phyloP scores from a whole-genome alignment of 1,284 basidiomycete genomes.

The Caloboletus inedulis region DNA sequence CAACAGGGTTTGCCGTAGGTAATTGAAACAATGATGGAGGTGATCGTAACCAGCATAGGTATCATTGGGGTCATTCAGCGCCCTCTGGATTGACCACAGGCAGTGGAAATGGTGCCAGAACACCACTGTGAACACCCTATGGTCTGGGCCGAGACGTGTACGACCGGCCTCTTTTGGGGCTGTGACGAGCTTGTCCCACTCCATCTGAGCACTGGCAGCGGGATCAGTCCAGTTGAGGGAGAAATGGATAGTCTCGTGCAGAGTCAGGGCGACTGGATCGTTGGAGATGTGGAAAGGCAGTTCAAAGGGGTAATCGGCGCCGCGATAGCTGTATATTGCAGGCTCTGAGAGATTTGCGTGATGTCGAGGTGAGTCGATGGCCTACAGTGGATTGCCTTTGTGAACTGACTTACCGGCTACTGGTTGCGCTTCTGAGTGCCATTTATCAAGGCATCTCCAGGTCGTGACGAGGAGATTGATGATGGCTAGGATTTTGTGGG shows the following conservation, averaged over 20 bases:
- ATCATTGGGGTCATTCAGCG: slow-evolving; percentile 11
- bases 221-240: slow-evolving; percentile 9
- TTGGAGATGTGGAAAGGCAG: background rate
- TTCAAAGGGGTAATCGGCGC: background rate
- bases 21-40: slow-evolving; percentile 26
- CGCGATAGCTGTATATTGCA: background rate
- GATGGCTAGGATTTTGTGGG: background rate
- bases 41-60: slow-evolving; percentile 11
- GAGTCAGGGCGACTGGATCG: slow-evolving; percentile 2
- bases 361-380: background rate
- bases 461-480: slow-evolving; percentile 9
- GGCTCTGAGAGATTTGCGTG: background rate
- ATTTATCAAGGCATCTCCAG: slow-evolving; percentile 8
- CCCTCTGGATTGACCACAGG: slow-evolving; percentile 14
- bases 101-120: slow-evolving; percentile 15
- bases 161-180: slow-evolving; percentile 13
- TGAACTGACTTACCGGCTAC: background rate
- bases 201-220: slow-evolving; percentile 2
- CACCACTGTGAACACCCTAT: slow-evolving; percentile 8
- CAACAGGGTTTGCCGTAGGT: slow-evolving; percentile 31
- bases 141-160: slow-evolving; percentile 12
- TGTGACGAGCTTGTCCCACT: slow-evolving; percentile 8
- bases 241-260: slow-evolving; percentile 16
- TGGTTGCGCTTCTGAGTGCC: background rate
- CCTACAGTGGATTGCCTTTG: too few relatives aligned